These are phyloP conservation scores for Plasmodium vivax DNA, from an alignment of 169 alveolate genomes.

Conservation along the genomic window DNA sequence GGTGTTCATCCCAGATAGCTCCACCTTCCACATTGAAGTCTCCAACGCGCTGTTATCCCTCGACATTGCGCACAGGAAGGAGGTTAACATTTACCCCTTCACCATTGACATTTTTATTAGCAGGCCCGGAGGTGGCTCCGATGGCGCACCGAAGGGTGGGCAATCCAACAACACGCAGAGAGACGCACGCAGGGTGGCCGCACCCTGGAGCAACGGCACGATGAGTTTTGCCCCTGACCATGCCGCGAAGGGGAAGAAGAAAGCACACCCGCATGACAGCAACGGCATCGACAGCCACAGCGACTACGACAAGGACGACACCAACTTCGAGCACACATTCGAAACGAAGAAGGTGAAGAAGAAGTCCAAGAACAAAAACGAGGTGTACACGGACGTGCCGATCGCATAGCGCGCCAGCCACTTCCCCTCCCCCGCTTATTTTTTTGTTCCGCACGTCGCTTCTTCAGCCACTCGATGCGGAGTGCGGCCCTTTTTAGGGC, in stretches of 20 bases:
- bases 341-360: conserved; percentile 54
- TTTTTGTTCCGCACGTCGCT: conserved; percentile 2
- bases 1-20: conserved; percentile 83
- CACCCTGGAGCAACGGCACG: neutral
- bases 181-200: neutral
- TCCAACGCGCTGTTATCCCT: conserved; percentile 82
- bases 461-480: too few relatives aligned
- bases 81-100: conserved; percentile 82
- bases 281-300: neutral
- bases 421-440: neutral
- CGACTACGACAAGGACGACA: conserved; percentile 11
- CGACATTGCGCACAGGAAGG: conserved; percentile 83
- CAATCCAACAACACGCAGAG: neutral
- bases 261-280: neutral
- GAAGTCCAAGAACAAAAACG: conserved; percentile 59
- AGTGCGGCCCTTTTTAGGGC: neutral
- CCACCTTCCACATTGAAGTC: conserved; percentile 87
- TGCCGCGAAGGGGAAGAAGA: neutral
- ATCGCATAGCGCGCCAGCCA: neutral
- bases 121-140: conserved; percentile 66
- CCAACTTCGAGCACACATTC: conserved; percentile 67
- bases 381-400: conserved; percentile 69
- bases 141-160: conserved; percentile 1
- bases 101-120: conserved; percentile 85
- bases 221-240: neutral